Conservation (phyloP, 768 basidiomycete genomes). For the Antrodiella citrinella region DNA sequence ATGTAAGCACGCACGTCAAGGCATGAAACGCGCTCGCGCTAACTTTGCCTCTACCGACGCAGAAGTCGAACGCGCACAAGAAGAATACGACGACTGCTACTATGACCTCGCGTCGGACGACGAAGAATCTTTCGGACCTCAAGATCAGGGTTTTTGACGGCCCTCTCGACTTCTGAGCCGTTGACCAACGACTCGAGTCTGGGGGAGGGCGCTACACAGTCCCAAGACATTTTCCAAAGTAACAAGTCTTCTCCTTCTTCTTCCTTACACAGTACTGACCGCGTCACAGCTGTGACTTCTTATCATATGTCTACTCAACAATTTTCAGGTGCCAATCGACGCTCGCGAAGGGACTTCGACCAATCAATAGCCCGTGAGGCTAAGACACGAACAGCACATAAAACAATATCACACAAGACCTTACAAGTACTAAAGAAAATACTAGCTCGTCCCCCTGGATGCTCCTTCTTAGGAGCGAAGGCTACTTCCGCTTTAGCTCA, state of each 20-base stretch:
- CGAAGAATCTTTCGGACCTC: slow-evolving; percentile 8
- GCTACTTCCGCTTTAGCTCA: slow-evolving; percentile 15
- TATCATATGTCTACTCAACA: no score
- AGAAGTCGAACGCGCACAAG: slow-evolving; percentile 15
- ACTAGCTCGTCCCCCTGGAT: slow-evolving; percentile 19
- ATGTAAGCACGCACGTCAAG: slow-evolving; percentile 21
- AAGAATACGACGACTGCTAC: slow-evolving; percentile 23
- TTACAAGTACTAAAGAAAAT: no score
- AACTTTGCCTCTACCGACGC: slow-evolving; percentile 10
- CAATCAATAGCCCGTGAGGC: no score
- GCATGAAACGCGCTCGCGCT: slow-evolving; percentile 12
- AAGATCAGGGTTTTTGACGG: slow-evolving; percentile 16
- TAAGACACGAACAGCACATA: no score
- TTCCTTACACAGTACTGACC: no score
- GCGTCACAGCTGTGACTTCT: no score
- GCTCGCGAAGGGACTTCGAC: no score
- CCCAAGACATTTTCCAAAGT: no score
- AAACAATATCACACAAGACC: no score
- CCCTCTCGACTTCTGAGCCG: slow-evolving; percentile 10
- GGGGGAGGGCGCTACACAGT: no score
- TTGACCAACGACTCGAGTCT: neutral
- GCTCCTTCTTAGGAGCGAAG: slow-evolving; percentile 25
- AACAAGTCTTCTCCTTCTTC: no score
- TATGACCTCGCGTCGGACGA: slow-evolving; percentile 11
- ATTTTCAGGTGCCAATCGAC: no score